These are phyloP conservation scores for Metschnikowia matae DNA, from an alignment of 805 yeast species.

Conservation along the genomic window DNA sequence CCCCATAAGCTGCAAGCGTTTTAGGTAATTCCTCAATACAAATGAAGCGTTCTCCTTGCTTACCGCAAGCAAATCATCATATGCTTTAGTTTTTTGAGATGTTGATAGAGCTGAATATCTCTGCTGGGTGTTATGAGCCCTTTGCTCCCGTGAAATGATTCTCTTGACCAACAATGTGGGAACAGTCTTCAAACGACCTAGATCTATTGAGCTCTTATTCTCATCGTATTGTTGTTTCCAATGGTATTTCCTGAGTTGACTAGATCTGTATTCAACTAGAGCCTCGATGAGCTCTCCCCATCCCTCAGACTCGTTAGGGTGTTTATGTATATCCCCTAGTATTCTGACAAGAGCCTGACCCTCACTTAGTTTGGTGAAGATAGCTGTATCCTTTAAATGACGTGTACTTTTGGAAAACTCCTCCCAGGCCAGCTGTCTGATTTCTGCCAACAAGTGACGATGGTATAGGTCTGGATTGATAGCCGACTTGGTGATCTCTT, in stretches of 20 bases:
- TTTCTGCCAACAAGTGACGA: constrained; percentile 17
- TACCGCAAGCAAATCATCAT: constrained; percentile 12
- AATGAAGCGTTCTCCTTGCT: constrained; percentile 15
- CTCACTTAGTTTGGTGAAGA: constrained; percentile 4
- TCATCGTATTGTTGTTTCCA: constrained; percentile 20
- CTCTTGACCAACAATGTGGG: constrained; percentile 11
- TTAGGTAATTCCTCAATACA: constrained; percentile 27
- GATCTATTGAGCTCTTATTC: constrained; percentile 10
- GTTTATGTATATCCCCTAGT: constrained; percentile 5
- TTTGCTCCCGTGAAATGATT: constrained; percentile 6
- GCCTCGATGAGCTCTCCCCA: constrained; percentile 15
- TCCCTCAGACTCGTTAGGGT: constrained; percentile 2
- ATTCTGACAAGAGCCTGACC: constrained; percentile 14
- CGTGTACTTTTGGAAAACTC: constrained; percentile 13
- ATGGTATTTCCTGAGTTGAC: constrained; percentile 10
- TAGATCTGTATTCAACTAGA: constrained; percentile 14
- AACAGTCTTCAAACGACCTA: constrained; percentile 7
- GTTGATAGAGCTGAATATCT: not conserved
- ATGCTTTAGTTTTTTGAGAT: constrained; percentile 6
- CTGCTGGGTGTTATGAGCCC: not conserved
- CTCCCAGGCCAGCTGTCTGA: constrained; percentile 15
- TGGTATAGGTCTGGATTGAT: constrained; percentile 15
- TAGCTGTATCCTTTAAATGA: constrained; percentile 4
- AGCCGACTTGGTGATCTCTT: constrained; percentile 10
- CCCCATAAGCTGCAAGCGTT: constrained; percentile 22